These are phyloP conservation scores for Amaranthus palmeri DNA, from an alignment of 148 eudicot genomes.

Conservation along the genomic window DNA sequence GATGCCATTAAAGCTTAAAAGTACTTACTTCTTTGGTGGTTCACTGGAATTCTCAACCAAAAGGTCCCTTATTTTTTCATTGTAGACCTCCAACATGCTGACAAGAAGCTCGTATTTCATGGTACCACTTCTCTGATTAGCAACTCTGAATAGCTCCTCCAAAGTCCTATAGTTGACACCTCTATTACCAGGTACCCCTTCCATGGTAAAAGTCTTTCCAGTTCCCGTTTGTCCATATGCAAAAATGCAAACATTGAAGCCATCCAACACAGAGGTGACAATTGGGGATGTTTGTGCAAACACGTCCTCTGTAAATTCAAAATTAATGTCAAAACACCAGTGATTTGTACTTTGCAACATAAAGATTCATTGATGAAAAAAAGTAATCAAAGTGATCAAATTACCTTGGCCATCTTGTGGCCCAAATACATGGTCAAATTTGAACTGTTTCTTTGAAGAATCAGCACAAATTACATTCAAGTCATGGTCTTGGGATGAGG, in stretches of 20 bases:
- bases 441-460: slow-evolving; percentile 83
- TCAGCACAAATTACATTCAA: slow-evolving; percentile 61
- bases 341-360: neutral
- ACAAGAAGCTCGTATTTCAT: slow-evolving; percentile 75
- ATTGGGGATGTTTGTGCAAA: slow-evolving; percentile 63
- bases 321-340: slow-evolving; percentile 17
- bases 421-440: slow-evolving; percentile 85
- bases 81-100: slow-evolving; percentile 98
- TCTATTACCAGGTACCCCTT: slow-evolving; percentile 82
- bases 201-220: slow-evolving; percentile 97
- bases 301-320: slow-evolving; percentile 60
- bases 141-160: slow-evolving; percentile 68
- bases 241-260: slow-evolving; percentile 92
- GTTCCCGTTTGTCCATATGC: slow-evolving; percentile 99
- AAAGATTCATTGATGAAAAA: neutral
- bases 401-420: slow-evolving; percentile 85
- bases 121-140: slow-evolving; percentile 53
- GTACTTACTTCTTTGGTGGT: slow-evolving; percentile 64
- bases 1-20: neutral
- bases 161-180: slow-evolving; percentile 91
- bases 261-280: slow-evolving; percentile 82
- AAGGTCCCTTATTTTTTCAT: slow-evolving; percentile 90
- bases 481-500: slow-evolving; percentile 68
- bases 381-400: neutral
- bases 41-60: slow-evolving; percentile 64